phyloP scores from a whole-genome alignment of 371 early-diverging fungal genomes.

The Blyttiomyces sp. region DNA sequence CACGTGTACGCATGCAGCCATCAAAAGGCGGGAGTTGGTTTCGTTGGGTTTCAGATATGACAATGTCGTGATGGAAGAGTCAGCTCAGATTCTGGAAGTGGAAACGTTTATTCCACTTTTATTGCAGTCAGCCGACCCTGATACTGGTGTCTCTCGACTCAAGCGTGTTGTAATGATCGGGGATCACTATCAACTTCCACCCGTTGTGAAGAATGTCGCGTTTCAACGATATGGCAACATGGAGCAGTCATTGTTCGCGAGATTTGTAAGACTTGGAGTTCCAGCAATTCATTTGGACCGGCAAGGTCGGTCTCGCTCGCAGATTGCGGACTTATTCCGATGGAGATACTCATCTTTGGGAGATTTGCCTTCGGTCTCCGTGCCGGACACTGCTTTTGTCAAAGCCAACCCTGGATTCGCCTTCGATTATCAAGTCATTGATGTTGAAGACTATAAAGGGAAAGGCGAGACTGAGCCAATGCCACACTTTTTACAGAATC shows the following conservation, averaged over 20 bases:
- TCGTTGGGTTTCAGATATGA: conserved; percentile 89
- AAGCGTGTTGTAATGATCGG: conserved; percentile 93
- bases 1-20: conserved; percentile 93
- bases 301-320: conserved; percentile 81
- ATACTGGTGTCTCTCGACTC: conserved; percentile 56
- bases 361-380: conserved; percentile 17
- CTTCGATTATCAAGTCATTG: conserved; percentile 77
- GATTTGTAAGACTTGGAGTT: conserved; percentile 88
- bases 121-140: conserved; percentile 59
- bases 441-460: conserved; percentile 73
- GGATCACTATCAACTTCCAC: conserved; percentile 95
- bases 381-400: background rate
- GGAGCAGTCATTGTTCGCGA: conserved; percentile 88
- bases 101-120: conserved; percentile 93
- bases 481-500: conserved; percentile 67
- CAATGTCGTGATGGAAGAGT: conserved; percentile 95
- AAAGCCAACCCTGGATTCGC: conserved; percentile 76
- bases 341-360: conserved; percentile 68
- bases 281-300: conserved; percentile 77
- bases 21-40: conserved; percentile 77
- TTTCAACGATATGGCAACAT: conserved; percentile 82
- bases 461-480: conserved; percentile 75
- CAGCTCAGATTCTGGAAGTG: conserved; percentile 94
- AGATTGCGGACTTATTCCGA: conserved; percentile 77
- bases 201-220: conserved; percentile 82